phyloP scores from a whole-genome alignment of 495 filamentous ascomycete genomes.

The Aspergillus leporis region DNA sequence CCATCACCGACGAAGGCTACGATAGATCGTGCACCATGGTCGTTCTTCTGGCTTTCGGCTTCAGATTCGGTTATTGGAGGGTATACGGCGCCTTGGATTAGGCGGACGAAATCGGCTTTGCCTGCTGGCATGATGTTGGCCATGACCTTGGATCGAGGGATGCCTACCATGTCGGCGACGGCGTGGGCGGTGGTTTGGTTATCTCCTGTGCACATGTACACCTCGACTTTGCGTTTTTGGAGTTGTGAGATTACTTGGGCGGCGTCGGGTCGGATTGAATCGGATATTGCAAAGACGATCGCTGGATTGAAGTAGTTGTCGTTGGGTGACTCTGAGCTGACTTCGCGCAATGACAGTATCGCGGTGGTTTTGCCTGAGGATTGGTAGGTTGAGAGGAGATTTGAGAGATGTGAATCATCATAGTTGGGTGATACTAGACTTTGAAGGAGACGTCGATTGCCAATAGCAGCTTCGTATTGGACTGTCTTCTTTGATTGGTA shows the following conservation, averaged over 20 bases:
- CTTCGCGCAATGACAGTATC: constrained; percentile 57
- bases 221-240: constrained; percentile 59
- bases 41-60: constrained; percentile 6
- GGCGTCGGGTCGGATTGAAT: constrained; percentile 80
- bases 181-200: constrained; percentile 54
- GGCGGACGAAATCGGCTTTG: constrained; percentile 82
- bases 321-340: constrained; percentile 15
- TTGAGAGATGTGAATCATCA: constrained; percentile 36
- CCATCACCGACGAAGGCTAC: constrained; percentile 79
- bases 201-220: constrained; percentile 95
- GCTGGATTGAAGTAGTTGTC: constrained; percentile 50
- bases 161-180: constrained; percentile 75
- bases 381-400: constrained; percentile 65
- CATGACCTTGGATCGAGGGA: constrained; percentile 72
- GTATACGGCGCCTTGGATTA: constrained; percentile 58
- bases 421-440: constrained; percentile 28
- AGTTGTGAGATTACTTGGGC: constrained; percentile 65
- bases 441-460: constrained; percentile 75
- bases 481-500: constrained; percentile 4
- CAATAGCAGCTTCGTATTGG: constrained; percentile 69
- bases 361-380: constrained; percentile 71
- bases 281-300: constrained; percentile 69
- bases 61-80: constrained; percentile 2
- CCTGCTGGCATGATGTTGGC: constrained; percentile 83
- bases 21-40: constrained; percentile 30